Percentiles rank a stretch among this genome's conserved stretches.
Evolutionary conservation across 768 basidiomycete genomes (phyloP).

Genomic region (Kwoniella mangroviensis): DNA sequence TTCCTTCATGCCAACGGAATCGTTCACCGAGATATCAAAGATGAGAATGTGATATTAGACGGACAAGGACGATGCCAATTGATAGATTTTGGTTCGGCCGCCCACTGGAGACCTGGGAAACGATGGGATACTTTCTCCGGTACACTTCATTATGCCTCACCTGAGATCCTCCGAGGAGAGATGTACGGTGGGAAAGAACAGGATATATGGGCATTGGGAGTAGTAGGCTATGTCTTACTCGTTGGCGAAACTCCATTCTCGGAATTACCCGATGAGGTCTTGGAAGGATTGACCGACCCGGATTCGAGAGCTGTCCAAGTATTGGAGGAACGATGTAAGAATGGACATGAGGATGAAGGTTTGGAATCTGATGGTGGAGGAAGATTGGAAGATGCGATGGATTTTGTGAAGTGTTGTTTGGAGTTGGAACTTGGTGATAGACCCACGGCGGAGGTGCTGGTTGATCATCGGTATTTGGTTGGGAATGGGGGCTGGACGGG

Average conservation of each 20-base stretch:
- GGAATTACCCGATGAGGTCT: slow-evolving; percentile 74
- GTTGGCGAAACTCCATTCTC: slow-evolving; percentile 58
- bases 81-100: slow-evolving; percentile 90
- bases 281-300: slow-evolving; percentile 68
- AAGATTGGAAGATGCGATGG: slow-evolving; percentile 78
- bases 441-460: slow-evolving; percentile 82
- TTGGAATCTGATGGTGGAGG: slow-evolving; percentile 76
- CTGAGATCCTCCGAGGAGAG: slow-evolving; percentile 93
- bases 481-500: slow-evolving; percentile 76
- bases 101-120: slow-evolving; percentile 60
- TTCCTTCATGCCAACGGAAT: slow-evolving; percentile 93
- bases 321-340: slow-evolving; percentile 62
- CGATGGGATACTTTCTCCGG: slow-evolving; percentile 61
- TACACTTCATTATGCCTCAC: slow-evolving; percentile 82
- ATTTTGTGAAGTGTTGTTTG: slow-evolving; percentile 81
- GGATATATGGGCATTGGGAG: slow-evolving; percentile 97
- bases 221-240: slow-evolving; percentile 92
- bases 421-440: slow-evolving; percentile 75
- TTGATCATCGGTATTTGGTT: slow-evolving; percentile 77
- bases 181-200: slow-evolving; percentile 95
- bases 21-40: slow-evolving; percentile 97
- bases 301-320: slow-evolving; percentile 50
- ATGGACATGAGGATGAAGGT: slow-evolving; percentile 59
- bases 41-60: slow-evolving; percentile 73
- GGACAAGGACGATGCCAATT: slow-evolving; percentile 81